Conservation (phyloP, 148 eudicot species). For the Vaccinium myrtillus region DNA sequence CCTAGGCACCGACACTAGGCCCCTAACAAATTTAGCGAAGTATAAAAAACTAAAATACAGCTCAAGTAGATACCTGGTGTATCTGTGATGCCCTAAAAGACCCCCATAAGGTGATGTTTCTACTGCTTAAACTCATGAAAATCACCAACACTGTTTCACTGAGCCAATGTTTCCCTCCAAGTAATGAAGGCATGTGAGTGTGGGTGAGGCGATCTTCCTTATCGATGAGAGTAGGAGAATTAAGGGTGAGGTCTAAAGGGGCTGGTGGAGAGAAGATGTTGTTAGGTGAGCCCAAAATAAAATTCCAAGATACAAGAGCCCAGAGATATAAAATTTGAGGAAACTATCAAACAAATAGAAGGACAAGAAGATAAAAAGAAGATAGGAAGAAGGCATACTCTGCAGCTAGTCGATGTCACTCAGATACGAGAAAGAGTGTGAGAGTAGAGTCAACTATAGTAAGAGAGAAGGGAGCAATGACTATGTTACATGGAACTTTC, state of each 20-base stretch:
- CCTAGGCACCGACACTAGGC: background rate
- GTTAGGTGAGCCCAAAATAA: background rate
- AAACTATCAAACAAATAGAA: background rate
- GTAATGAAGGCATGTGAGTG: no score
- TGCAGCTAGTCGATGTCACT: background rate
- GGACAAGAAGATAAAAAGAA: constrained; percentile 1
- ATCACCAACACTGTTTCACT: background rate
- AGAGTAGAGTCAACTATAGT: background rate
- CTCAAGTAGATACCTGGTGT: background rate
- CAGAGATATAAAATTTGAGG: background rate
- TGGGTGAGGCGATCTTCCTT: background rate
- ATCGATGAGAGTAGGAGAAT: background rate
- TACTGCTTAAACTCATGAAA: background rate
- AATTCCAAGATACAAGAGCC: background rate
- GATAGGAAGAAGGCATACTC: background rate
- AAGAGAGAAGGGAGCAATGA: background rate
- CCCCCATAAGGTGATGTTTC: background rate
- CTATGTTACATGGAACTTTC: no score
- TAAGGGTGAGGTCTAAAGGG: no score
- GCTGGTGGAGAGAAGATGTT: background rate
- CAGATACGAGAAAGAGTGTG: background rate
- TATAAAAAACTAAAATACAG: background rate
- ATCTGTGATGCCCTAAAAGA: background rate
- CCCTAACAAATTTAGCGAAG: background rate
- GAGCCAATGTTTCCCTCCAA: no score